Conservation (phyloP, 768 basidiomycete species). For the Botryobasidium botryosum region DNA sequence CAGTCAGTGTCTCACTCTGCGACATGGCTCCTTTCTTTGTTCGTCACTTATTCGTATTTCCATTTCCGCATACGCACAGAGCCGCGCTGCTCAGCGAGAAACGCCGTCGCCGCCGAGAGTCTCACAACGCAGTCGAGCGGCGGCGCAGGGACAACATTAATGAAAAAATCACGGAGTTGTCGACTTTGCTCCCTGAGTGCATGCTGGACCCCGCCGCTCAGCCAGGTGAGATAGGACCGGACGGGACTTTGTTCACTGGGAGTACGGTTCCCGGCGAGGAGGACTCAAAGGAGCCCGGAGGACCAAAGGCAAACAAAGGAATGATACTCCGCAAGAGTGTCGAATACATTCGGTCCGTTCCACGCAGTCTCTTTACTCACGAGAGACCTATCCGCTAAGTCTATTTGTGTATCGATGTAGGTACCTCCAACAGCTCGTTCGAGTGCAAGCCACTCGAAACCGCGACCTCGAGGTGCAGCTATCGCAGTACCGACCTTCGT, state of each 20-base stretch:
- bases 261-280: constrained; percentile 7
- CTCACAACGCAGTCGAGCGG: constrained; percentile 85
- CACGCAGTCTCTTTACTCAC: constrained; percentile 19
- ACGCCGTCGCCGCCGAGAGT: constrained; percentile 60
- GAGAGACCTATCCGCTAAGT: constrained; percentile 3
- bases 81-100: constrained; percentile 64
- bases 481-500: constrained; percentile 8
- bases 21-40: constrained; percentile 2
- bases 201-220: constrained; percentile 31
- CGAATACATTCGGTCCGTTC: constrained; percentile 35
- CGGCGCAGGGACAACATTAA: constrained; percentile 84
- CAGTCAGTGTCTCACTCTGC: constrained; percentile 21
- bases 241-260: constrained; percentile 7
- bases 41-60: neutral
- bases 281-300: constrained; percentile 11
- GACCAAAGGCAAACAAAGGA: constrained; percentile 84
- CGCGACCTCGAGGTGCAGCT: constrained; percentile 64
- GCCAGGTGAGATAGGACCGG: neutral
- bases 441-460: constrained; percentile 60
- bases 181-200: constrained; percentile 75
- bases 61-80: constrained; percentile 14
- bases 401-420: constrained; percentile 16
- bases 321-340: constrained; percentile 80
- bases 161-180: constrained; percentile 83
- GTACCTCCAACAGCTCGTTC: constrained; percentile 75